phyloP scores from a whole-genome alignment of 2,329 filamentous ascomycete species.

The Verticillium isaacii region DNA sequence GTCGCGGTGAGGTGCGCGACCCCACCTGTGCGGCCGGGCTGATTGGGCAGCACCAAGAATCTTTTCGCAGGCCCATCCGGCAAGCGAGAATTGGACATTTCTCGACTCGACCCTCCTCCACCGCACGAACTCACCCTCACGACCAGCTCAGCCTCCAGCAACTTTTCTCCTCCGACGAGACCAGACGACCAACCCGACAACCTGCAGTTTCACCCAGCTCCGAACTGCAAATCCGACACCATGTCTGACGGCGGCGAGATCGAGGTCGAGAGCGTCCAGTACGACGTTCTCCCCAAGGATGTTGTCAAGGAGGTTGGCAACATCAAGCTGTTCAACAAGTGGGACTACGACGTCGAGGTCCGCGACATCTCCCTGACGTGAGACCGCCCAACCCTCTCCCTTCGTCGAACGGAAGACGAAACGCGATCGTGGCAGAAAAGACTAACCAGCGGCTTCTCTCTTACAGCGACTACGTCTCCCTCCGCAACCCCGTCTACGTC shows the following conservation, averaged over 20 bases:
- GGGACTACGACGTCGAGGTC: slow-evolving; percentile 98
- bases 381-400: slow-evolving; percentile 2
- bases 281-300: slow-evolving; percentile 87
- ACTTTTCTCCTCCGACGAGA: slow-evolving; percentile 3
- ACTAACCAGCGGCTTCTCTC: slow-evolving; percentile 24
- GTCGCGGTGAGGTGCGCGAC: not conserved
- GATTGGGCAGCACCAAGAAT: not conserved
- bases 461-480: slow-evolving; percentile 96
- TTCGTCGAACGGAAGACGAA: not conserved
- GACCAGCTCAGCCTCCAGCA: slow-evolving; percentile 1
- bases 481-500: slow-evolving; percentile 98
- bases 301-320: slow-evolving; percentile 83
- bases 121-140: slow-evolving; percentile 1
- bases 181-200: slow-evolving; percentile 7
- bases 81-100: slow-evolving; percentile 1
- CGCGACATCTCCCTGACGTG: slow-evolving; percentile 99
- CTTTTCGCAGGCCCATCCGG: not conserved
- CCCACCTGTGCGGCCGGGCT: not conserved
- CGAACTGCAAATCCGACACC: slow-evolving; percentile 32
- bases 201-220: slow-evolving; percentile 12
- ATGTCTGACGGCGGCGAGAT: slow-evolving; percentile 97
- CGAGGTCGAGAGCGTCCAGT: slow-evolving; percentile 78
- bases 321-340: slow-evolving; percentile 98
- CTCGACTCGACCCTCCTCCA: slow-evolving; percentile 1
- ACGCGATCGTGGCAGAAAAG: slow-evolving; percentile 5